A percentile compares a stretch with the other conserved stretches of the same genome.
Conservation (phyloP, 2,329 filamentous ascomycete genomes). For the Botrytis medusae region DNA sequence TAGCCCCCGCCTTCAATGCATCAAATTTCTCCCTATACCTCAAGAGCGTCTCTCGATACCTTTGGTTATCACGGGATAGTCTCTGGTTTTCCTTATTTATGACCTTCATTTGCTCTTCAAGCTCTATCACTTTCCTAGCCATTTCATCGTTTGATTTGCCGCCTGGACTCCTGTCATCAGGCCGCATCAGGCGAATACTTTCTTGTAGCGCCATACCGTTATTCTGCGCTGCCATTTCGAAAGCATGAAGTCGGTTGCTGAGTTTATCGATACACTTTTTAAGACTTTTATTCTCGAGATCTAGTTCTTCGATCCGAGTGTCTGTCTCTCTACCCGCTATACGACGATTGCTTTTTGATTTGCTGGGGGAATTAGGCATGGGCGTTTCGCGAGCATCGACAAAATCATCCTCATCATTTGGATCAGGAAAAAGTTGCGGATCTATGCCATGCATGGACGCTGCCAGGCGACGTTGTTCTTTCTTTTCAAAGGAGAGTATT, state of each 20-base stretch:
- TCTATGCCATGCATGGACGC: conserved; percentile 48
- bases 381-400: conserved; percentile 77
- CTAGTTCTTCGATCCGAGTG: conserved; percentile 73
- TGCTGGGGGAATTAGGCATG: conserved; percentile 45
- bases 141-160: conserved; percentile 43
- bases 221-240: conserved; percentile 88
- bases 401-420: conserved; percentile 80
- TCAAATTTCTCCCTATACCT: conserved; percentile 67
- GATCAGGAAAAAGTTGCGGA: conserved; percentile 43
- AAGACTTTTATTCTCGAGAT: conserved; percentile 82
- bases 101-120: conserved; percentile 64
- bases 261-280: conserved; percentile 85
- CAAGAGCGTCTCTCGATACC: conserved; percentile 53
- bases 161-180: conserved; percentile 38
- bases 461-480: conserved; percentile 61
- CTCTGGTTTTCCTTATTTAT: conserved; percentile 62
- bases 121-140: conserved; percentile 56
- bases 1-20: conserved; percentile 65
- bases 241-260: conserved; percentile 83
- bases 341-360: conserved; percentile 37
- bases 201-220: conserved; percentile 84
- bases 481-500: conserved; percentile 71
- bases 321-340: conserved; percentile 41
- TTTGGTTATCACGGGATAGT: conserved; percentile 61
- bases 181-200: conserved; percentile 66